Percentiles rank a stretch among this genome's conserved stretches.
Evolutionary conservation across 1,139 yeast genomes (phyloP).

Genomic region (Diutina siamensis): DNA sequence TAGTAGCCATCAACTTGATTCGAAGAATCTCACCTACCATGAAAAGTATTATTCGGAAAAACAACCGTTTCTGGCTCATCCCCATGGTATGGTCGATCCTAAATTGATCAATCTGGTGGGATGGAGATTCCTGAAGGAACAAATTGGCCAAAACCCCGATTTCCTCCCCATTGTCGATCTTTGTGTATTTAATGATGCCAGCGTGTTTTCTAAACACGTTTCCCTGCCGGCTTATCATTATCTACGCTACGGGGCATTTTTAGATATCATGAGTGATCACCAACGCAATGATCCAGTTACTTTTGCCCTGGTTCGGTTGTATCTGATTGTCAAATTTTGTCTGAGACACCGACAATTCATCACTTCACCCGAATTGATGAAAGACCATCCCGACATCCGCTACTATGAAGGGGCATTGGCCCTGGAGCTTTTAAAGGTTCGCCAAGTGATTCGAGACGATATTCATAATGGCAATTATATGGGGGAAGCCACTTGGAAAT

Average conservation of each 20-base stretch:
- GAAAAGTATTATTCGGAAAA: neutral
- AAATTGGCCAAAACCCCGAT: constrained; percentile 8
- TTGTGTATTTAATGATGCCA: constrained; percentile 17
- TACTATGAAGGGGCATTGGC: constrained; percentile 22
- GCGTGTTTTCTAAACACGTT: constrained; percentile 15
- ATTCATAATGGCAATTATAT: neutral
- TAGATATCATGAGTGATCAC: constrained; percentile 22
- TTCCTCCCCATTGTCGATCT: constrained; percentile 18
- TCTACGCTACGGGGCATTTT: constrained; percentile 24
- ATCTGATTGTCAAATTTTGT: constrained; percentile 26
- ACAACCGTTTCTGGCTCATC: constrained; percentile 1
- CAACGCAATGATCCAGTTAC: constrained; percentile 12
- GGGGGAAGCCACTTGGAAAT: neutral
- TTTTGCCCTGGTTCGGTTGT: constrained; percentile 28
- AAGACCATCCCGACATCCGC: constrained; percentile 7
- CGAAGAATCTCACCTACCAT: neutral
- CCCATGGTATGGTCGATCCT: neutral
- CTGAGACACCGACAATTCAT: constrained; percentile 10
- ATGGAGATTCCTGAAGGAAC: neutral
- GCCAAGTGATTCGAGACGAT: constrained; percentile 9
- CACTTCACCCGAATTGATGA: neutral
- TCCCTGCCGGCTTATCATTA: constrained; percentile 22
- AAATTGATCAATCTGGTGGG: neutral
- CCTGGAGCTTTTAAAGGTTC: constrained; percentile 19
- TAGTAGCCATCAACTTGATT: neutral